Base-by-base conservation (phyloP, 768 basidiomycete species). In the Boletus rubropictus region DNA sequence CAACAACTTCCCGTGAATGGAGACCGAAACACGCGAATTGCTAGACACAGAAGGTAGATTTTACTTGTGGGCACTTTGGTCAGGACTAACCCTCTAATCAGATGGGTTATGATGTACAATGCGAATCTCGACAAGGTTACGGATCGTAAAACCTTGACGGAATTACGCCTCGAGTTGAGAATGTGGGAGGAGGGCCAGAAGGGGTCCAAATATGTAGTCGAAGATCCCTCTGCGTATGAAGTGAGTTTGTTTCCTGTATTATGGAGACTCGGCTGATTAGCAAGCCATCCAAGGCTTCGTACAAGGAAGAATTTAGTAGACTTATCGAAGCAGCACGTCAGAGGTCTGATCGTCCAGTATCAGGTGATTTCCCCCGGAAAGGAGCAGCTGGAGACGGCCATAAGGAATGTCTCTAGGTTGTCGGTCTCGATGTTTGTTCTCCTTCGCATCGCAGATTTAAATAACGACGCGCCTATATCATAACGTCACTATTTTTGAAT, bases 71-170 rank as follows among this genome's bases (percentile, higher is more conserved):
- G 6, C 20, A 12, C 15, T 21, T 29, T 24, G 17, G 9, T 17
- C 27, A 22, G 17, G 14, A 29, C 29, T 53, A n/a, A 44, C 41
- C 21, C 41, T 18, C 25, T 39, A 5, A 17, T 24, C 15, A 86
- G 85, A 52, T 88, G 84, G 83, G 73, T 84, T 0, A 79, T 80
- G 66, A 59, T 82, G 34, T 81, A 74, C 54, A 88, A 88, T 50
- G 78, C 84, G 24, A 88, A 87, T 59, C 69, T 85, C 8, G 86
- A 88, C 65, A 76, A 75, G 52, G 71, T 72, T 17, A 42, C 54
- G 15, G 67, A 73, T 37, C 73, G 82, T 24, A 78, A 76, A 57
- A 69, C 69, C 15, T 61, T 70, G 45, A 50, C 60, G 1, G 74
- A 76, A 29, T 70, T 87, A 12, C 70, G 72, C 34, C 58, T 57